Evolutionary conservation across 2,329 filamentous ascomycete species (phyloP), one percentile per base, ranked within the genome.

Genomic region (Alternaria sp.): DNA sequence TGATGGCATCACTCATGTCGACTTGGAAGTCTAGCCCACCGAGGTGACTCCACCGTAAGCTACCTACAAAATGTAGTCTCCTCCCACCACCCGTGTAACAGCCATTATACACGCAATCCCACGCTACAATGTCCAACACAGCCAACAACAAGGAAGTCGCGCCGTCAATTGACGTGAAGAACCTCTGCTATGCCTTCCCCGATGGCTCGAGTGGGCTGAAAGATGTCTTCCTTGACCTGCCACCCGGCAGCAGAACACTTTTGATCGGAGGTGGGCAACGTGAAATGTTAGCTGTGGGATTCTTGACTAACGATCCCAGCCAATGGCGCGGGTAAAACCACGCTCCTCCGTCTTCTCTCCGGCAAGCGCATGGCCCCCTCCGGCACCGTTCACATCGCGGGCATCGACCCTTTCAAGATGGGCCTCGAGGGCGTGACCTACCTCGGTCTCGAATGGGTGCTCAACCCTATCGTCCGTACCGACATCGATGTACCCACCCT

Each of bases 261-360:
- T 87, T 98, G 44, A 96, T 98, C 76, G 96, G 96, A 74, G 95
- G 88, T 89, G 83, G 77, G 74, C 70, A 14, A 20, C 7, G 44
- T 3, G 3, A 1, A 10, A n/a, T 55, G 7, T 26, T 18, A 20
- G 10, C 37, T 15, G 4, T 14, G 11, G 21, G 2, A 1, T 4
- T 26, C 6, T n/a, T 8, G 23, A 71, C 74, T 77, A 70, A 71
- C 63, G 26, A 18, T 25, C 28, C 69, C 70, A 89, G 88, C 96
- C 79, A 99, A 99, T 81, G 96, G 96, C 67, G 95, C 96, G 20
- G 96, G 96, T 70, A 99, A 99, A 84, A 98, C 96, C 9, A 99
- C 96, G 0, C 90, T 99, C 61, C 90, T 99, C 50, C 94, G 94
- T 64, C 91, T 99, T 47, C 89, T 99, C 64, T 93, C 94, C 18